These are phyloP conservation scores for Gastrolobium villosum DNA, from an alignment of 306 rosid species.

Conservation along the genomic window DNA sequence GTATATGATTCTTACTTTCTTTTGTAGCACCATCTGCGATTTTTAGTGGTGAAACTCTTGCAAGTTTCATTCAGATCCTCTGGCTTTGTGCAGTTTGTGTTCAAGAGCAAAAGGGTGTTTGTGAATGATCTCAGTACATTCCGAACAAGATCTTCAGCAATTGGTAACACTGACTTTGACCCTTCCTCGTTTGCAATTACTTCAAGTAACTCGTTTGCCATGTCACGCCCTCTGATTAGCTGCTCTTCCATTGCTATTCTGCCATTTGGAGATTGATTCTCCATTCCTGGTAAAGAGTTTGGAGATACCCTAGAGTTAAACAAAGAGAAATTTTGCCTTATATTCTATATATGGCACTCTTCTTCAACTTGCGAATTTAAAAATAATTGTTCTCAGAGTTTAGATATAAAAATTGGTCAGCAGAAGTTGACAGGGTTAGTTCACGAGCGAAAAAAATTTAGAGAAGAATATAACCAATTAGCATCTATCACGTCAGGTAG, in stretches of 20 bases:
- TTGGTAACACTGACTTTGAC: too few species aligned
- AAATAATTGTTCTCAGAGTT: neutral
- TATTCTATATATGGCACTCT: neutral
- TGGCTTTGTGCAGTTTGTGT: neutral
- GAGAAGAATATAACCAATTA: too few species aligned
- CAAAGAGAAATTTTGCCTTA: neutral
- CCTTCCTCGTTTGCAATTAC: too few species aligned
- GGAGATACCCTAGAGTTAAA: neutral
- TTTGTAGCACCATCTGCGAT: constrained; percentile 21
- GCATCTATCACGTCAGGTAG: too few species aligned
- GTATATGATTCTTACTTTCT: constrained; percentile 30
- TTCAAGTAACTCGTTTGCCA: constrained; percentile 22
- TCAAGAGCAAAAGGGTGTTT: constrained; percentile 20
- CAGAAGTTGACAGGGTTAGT: too few species aligned
- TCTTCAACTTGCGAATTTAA: neutral
- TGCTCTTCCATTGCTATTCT: neutral
- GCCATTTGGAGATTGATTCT: neutral
- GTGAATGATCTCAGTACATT: too few species aligned
- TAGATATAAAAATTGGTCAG: neutral
- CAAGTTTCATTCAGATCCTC: neutral
- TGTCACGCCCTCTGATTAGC: constrained; percentile 5
- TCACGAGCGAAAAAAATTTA: too few species aligned
- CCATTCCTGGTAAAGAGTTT: neutral
- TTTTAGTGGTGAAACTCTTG: neutral
- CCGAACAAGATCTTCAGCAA: too few species aligned